Conservation (phyloP, 2,329 filamentous ascomycete genomes). For the Pseudopyricularia cyperi region DNA sequence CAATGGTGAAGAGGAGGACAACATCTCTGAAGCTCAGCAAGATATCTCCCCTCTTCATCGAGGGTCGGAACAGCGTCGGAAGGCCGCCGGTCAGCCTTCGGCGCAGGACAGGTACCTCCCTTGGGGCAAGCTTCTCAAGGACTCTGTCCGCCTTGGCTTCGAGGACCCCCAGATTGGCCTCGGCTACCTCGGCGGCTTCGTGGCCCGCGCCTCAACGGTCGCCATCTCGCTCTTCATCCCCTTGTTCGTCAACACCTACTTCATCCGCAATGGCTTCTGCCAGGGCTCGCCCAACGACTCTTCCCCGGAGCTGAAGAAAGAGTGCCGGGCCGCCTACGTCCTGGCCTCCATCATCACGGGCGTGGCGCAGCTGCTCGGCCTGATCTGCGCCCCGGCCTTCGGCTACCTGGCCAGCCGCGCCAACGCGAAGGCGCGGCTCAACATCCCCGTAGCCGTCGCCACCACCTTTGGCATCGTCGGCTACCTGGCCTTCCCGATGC, state of each 20-base stretch:
- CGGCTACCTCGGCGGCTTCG: constrained; percentile 87
- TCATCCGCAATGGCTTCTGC: constrained; percentile 70
- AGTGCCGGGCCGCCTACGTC: constrained; percentile 78
- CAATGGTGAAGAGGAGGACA: neutral
- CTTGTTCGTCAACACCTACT: constrained; percentile 84
- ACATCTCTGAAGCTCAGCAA: neutral
- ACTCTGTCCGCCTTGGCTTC: constrained; percentile 57
- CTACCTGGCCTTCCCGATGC: constrained; percentile 63
- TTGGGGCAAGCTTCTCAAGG: constrained; percentile 46
- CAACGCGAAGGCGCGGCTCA: constrained; percentile 31
- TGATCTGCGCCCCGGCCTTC: constrained; percentile 76
- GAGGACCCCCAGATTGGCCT: constrained; percentile 67
- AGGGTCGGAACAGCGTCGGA: neutral
- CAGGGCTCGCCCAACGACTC: constrained; percentile 49
- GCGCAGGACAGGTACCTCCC: constrained; percentile 23
- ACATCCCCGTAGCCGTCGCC: constrained; percentile 61
- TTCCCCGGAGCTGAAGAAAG: constrained; percentile 64
- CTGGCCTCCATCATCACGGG: constrained; percentile 80
- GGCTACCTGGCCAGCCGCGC: constrained; percentile 65
- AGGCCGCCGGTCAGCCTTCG: neutral
- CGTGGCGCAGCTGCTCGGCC: constrained; percentile 72
- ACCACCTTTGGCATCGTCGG: constrained; percentile 64
- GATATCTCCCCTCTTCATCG: neutral
- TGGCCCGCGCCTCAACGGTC: constrained; percentile 86
- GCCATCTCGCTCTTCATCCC: constrained; percentile 93